Percentiles rank a stretch among this genome's conserved stretches.
Evolutionary conservation across 116 monocot species (phyloP).

Genomic region (Posidonia oceanica): DNA sequence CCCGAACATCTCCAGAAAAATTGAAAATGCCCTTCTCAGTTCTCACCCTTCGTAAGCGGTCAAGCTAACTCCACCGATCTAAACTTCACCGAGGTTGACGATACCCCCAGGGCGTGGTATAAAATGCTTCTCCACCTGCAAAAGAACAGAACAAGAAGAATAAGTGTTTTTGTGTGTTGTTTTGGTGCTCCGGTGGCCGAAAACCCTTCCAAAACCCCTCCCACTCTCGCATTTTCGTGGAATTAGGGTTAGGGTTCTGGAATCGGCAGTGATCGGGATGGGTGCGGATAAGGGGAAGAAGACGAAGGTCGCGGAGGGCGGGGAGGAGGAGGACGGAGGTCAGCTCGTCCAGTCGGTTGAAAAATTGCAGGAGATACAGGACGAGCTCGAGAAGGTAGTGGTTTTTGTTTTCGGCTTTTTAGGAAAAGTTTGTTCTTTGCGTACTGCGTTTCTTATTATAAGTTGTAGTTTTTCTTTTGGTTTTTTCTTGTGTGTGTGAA

Average conservation of each 20-base stretch:
- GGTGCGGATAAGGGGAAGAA: constrained; percentile 57
- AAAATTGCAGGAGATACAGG: constrained; percentile 67
- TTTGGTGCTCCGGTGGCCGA: not conserved
- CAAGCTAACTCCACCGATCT: not conserved
- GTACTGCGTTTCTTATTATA: not conserved
- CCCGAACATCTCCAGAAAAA: not conserved
- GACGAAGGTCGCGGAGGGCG: constrained; percentile 32
- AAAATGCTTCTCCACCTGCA: not conserved
- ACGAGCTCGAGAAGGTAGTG: constrained; percentile 54
- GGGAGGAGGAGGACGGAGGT: constrained; percentile 34
- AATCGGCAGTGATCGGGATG: constrained; percentile 15
- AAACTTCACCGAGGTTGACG: not conserved
- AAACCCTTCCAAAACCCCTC: not conserved
- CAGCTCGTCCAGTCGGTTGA: constrained; percentile 49
- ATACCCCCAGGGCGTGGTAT: not conserved
- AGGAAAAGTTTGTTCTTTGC: not conserved
- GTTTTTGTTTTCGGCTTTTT: not conserved
- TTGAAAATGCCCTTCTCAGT: not conserved
- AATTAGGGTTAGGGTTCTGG: no score
- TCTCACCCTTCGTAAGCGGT: no score
- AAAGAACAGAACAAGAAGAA: no score
- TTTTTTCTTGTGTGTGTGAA: no score
- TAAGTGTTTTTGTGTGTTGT: not conserved
- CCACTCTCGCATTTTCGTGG: no score
- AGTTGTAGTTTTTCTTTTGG: no score